phyloP scores from a whole-genome alignment of 2,329 filamentous ascomycete species.

The Hymenotorrendiella dingleyae region DNA sequence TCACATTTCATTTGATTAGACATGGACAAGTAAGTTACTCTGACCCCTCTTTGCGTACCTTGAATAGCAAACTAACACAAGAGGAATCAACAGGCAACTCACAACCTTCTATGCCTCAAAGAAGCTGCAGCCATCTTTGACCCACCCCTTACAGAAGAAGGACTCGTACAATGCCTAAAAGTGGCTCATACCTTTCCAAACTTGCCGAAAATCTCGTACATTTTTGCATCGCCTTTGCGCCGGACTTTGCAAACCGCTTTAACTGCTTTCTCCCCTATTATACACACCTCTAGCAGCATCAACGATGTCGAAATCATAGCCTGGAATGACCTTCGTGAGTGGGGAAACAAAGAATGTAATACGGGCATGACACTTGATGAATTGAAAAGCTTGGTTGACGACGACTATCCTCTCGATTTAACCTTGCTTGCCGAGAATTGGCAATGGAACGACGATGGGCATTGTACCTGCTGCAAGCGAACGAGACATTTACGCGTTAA shows the following conservation, averaged over 20 bases:
- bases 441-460: background rate
- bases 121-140: background rate
- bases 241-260: constrained; percentile 1
- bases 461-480: background rate
- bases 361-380: background rate
- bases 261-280: background rate
- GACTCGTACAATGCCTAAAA: background rate
- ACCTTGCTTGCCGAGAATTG: background rate
- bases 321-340: background rate
- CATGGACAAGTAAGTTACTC: background rate
- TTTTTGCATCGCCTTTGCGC: background rate
- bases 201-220: background rate
- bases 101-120: background rate
- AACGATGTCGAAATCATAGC: background rate
- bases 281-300: background rate
- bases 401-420: background rate
- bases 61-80: background rate
- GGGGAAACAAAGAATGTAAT: background rate
- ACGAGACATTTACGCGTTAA: background rate
- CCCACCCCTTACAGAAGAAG: background rate
- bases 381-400: background rate
- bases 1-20: background rate
- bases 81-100: background rate
- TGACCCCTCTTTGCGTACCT: too few species aligned
- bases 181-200: background rate